A percentile compares a stretch with the other conserved stretches of the same genome.
phyloP scores from a whole-genome alignment of 1,284 basidiomycete genomes.

The Ceratobasidium sp. region DNA sequence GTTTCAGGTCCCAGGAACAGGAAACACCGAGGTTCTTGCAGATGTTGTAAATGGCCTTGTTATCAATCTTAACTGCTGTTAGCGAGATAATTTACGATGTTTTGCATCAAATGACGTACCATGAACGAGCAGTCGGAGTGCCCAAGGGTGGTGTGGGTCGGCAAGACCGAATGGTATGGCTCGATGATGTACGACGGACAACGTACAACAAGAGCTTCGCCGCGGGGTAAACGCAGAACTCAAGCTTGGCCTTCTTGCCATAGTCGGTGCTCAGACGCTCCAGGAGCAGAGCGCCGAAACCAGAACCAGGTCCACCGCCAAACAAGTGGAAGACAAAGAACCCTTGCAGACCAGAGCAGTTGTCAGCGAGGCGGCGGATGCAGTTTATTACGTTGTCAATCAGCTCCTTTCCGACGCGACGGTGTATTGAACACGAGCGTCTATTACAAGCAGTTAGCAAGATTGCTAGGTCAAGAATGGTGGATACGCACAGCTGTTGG shows the following conservation, averaged over 20 bases:
- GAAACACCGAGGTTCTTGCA: slow-evolving; percentile 92
- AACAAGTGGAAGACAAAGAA: no score
- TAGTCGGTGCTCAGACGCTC: no score
- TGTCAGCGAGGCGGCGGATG: slow-evolving; percentile 87
- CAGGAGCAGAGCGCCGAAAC: no score
- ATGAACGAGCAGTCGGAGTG: slow-evolving; percentile 99
- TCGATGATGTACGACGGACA: slow-evolving; percentile 97
- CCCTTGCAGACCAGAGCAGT: no score
- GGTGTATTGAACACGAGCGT: slow-evolving; percentile 98
- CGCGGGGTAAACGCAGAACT: slow-evolving; percentile 99
- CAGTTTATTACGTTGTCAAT: slow-evolving; percentile 89
- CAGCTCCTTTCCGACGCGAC: slow-evolving; percentile 95
- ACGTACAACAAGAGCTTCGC: slow-evolving; percentile 92
- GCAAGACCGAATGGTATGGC: slow-evolving; percentile 98
- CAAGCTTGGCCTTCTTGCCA: no score
- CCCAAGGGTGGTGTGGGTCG: slow-evolving; percentile 98
- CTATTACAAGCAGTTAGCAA: slow-evolving; percentile 54
- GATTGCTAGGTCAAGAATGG: slow-evolving; percentile 38
- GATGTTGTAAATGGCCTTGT: slow-evolving; percentile 98
- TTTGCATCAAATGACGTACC: no score
- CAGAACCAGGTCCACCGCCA: no score
- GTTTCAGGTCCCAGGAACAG: slow-evolving; percentile 94
- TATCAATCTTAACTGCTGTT: slow-evolving; percentile 80
- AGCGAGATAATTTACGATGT: no score
- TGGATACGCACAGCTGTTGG: no score